Conservation (phyloP, 225 moss, liverwort and hornwort species). For the Pleurozium schreberi region DNA sequence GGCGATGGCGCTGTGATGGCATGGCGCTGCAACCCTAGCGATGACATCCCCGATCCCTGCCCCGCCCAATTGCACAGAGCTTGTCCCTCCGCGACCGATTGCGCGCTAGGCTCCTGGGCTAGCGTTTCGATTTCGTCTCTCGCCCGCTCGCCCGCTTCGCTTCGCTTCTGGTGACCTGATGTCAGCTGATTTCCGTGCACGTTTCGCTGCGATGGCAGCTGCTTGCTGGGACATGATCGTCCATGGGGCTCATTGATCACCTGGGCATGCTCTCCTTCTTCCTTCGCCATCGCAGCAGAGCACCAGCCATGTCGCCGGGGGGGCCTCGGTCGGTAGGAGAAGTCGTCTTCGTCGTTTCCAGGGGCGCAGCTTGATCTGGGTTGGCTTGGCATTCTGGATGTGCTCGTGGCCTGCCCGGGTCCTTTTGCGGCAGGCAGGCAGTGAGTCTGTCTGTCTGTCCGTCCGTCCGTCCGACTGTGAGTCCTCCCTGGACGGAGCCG, state of each 20-base stretch:
- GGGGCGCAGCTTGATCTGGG: neutral
- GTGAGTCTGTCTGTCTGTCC: neutral
- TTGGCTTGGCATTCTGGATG: neutral
- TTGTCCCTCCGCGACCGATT: neutral
- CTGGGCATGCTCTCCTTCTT: neutral
- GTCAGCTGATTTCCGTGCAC: slow-evolving; percentile 8
- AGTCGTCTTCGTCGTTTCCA: neutral
- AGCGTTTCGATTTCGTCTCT: neutral
- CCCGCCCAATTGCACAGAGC: neutral
- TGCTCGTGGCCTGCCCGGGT: neutral
- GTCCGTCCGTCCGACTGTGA: neutral
- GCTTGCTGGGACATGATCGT: neutral
- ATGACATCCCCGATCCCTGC: neutral
- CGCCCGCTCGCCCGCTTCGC: neutral
- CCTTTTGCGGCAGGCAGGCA: neutral
- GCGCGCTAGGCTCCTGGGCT: neutral
- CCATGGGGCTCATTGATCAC: neutral
- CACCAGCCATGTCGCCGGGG: neutral
- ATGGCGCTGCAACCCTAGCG: slow-evolving; percentile 7
- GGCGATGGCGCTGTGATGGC: neutral
- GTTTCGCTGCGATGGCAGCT: neutral
- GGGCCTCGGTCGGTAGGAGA: neutral
- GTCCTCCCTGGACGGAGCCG: neutral
- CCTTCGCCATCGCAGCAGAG: neutral
- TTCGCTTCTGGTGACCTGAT: neutral